Evolutionary conservation across 345 rosid species (phyloP).

Genomic region (Mercurialis annua): DNA sequence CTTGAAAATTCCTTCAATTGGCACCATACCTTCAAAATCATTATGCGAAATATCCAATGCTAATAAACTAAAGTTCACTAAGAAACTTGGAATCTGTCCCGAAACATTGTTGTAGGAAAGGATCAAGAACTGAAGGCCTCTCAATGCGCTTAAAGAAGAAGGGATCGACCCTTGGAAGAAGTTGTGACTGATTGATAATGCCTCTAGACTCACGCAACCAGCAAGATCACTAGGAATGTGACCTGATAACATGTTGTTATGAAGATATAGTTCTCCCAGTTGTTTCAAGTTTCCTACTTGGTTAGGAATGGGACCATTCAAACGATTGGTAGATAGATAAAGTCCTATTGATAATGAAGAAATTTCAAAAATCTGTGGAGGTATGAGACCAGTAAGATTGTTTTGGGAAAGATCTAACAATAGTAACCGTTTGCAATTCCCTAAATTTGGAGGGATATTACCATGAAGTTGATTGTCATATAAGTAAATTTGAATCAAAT

Average conservation of each 20-base stretch:
- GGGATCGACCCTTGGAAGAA: neutral
- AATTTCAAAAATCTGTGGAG: neutral
- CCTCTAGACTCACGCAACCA: neutral
- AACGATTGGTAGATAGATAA: slow-evolving; percentile 6
- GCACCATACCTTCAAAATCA: neutral
- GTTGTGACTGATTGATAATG: neutral
- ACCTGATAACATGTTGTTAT: neutral
- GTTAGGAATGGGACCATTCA: neutral
- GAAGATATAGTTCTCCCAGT: neutral
- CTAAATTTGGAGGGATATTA: slow-evolving; percentile 9
- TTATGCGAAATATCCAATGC: too few species aligned
- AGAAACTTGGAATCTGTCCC: slow-evolving; percentile 1
- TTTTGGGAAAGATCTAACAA: neutral
- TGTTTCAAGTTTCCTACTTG: neutral
- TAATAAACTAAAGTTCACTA: too few species aligned
- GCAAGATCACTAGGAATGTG: neutral
- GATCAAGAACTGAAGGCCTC: neutral
- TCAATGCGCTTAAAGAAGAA: neutral
- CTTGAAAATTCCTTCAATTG: neutral
- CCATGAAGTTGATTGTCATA: neutral
- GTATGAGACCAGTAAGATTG: slow-evolving; percentile 6
- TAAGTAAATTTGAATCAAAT: neutral
- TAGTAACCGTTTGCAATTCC: slow-evolving; percentile 1
- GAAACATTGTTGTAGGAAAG: slow-evolving; percentile 9
- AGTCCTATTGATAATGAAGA: slow-evolving; percentile 9